phyloP scores from a whole-genome alignment of 306 rosid species.

The Citrullus colocynthis region DNA sequence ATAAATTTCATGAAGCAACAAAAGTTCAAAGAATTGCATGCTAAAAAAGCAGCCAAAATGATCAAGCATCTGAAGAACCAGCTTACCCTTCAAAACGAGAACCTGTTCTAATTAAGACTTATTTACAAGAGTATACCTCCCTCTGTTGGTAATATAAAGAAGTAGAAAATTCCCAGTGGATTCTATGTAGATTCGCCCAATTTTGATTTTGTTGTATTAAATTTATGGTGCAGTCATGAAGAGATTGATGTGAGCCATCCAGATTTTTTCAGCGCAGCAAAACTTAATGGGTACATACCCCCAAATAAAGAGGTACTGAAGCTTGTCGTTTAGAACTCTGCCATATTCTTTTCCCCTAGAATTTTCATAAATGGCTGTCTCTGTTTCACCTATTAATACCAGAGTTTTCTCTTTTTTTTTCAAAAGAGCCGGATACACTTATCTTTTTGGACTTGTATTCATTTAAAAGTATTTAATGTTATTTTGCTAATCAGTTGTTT shows the following conservation, averaged over 20 bases:
- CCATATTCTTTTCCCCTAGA: not conserved
- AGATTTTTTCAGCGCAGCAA: constrained; percentile 78
- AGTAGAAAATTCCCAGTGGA: not conserved
- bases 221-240: constrained; percentile 74
- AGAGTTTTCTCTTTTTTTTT: not conserved
- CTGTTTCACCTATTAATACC: not conserved
- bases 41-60: not conserved
- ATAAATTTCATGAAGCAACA: not conserved
- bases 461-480: not conserved
- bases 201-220: not conserved
- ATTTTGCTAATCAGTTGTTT: not conserved
- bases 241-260: constrained; percentile 97
- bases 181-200: not conserved
- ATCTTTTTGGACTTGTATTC: not conserved
- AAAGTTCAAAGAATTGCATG: not conserved
- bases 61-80: not conserved
- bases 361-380: not conserved
- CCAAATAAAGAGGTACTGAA: constrained; percentile 70
- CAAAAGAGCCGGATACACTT: not conserved
- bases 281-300: constrained; percentile 69
- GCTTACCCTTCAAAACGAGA: not conserved
- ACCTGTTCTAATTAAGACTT: not conserved
- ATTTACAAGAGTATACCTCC: not conserved
- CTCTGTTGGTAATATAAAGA: not conserved
- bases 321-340: not conserved